These are phyloP conservation scores for Suillus subluteus DNA, from an alignment of 768 basidiomycete genomes.

Conservation along the genomic window DNA sequence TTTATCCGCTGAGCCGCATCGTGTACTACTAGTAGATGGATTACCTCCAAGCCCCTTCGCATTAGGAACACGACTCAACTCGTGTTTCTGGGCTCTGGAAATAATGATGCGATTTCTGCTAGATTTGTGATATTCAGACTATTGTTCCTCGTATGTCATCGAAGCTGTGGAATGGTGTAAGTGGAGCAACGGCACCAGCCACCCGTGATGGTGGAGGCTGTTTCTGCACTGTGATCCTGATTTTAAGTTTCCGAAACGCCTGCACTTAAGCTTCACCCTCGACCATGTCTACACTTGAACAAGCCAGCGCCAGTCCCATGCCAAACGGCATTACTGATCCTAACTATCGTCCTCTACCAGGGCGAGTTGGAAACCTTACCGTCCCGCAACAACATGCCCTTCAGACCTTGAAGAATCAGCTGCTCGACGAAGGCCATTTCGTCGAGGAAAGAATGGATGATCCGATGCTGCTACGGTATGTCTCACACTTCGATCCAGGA, in stretches of 20 bases:
- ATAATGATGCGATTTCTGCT: slow-evolving; percentile 35
- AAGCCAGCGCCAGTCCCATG: slow-evolving; percentile 57
- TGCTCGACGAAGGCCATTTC: slow-evolving; percentile 62
- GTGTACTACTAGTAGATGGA: slow-evolving; percentile 33
- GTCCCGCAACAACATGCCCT: slow-evolving; percentile 64
- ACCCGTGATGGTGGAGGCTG: neutral
- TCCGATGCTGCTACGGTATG: slow-evolving; percentile 66
- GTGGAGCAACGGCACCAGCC: neutral
- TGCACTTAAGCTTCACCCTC: slow-evolving; percentile 6
- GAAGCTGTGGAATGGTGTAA: slow-evolving; percentile 1
- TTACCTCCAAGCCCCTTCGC: slow-evolving; percentile 32
- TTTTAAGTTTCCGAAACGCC: slow-evolving; percentile 6
- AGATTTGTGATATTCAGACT: neutral
- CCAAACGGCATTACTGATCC: slow-evolving; percentile 65
- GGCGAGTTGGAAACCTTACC: slow-evolving; percentile 80
- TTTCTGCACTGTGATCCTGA: slow-evolving; percentile 1
- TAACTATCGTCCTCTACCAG: slow-evolving; percentile 68
- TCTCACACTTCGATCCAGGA: slow-evolving; percentile 8
- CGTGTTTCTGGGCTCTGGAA: slow-evolving; percentile 35
- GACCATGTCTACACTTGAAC: slow-evolving; percentile 34
- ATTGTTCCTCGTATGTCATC: neutral
- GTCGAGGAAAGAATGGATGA: slow-evolving; percentile 72
- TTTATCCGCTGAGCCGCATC: slow-evolving; percentile 26
- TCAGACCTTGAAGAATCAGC: slow-evolving; percentile 66
- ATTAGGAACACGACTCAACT: slow-evolving; percentile 39